Conservation (phyloP, 163 green algal genomes). For the Coccomyxa subellipsoidea region DNA sequence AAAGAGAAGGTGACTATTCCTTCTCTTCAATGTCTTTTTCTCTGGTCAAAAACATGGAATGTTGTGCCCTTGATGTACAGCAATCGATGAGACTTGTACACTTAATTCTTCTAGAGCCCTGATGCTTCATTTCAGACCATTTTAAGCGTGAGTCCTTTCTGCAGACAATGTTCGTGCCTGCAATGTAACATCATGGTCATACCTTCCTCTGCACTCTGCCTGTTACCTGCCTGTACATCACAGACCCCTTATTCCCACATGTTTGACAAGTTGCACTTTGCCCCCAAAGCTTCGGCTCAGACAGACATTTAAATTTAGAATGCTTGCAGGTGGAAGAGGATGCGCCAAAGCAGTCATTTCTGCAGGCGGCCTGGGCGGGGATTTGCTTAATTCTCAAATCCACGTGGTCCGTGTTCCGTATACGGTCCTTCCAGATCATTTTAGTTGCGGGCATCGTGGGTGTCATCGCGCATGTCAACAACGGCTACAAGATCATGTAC, state of each 20-base stretch:
- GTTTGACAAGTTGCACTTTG: too few relatives aligned
- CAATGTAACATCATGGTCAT: too few relatives aligned
- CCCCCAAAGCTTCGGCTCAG: background rate
- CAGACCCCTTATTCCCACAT: too few relatives aligned
- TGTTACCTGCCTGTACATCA: too few relatives aligned
- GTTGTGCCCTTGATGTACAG: too few relatives aligned
- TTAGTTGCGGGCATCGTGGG: background rate
- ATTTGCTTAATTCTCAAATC: background rate
- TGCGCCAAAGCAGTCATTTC: background rate
- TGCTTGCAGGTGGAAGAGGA: background rate
- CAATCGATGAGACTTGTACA: too few relatives aligned
- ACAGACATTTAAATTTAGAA: background rate
- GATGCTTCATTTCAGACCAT: too few relatives aligned
- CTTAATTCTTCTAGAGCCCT: too few relatives aligned
- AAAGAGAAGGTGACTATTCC: background rate
- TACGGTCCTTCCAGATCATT: background rate
- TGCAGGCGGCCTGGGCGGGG: background rate
- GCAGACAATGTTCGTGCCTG: too few relatives aligned
- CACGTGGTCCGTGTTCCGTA: background rate
- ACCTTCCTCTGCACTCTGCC: too few relatives aligned
- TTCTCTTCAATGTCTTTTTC: background rate
- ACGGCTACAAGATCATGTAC: background rate
- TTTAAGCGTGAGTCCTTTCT: too few relatives aligned
- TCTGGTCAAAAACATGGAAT: background rate
- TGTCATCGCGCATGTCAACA: background rate